Percentiles rank a stretch among this genome's conserved stretches.
These are phyloP conservation scores for Suhomyces coccinellae DNA, from an alignment of 1,139 yeast genomes.

Conservation along the genomic window DNA sequence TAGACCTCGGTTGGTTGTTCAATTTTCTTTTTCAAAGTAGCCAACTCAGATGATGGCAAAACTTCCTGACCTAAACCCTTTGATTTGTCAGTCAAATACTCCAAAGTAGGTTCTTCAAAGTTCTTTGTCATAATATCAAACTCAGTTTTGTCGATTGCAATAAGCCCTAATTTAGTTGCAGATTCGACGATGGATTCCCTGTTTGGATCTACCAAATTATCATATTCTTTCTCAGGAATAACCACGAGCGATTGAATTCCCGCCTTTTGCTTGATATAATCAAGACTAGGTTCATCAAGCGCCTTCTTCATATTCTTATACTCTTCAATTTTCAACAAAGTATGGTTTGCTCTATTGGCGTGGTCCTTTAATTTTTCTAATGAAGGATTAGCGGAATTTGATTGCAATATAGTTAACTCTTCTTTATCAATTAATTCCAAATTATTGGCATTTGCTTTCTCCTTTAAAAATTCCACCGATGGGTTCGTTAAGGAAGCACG, in stretches of 20 bases:
- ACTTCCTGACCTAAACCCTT: slow-evolving; percentile 15
- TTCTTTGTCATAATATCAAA: slow-evolving; percentile 16
- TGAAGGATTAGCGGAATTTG: slow-evolving; percentile 21
- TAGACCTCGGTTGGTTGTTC: slow-evolving; percentile 22
- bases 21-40: slow-evolving; percentile 10
- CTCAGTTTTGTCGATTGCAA: slow-evolving; percentile 17
- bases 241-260: slow-evolving; percentile 18
- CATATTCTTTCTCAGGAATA: slow-evolving; percentile 25
- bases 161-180: slow-evolving; percentile 20
- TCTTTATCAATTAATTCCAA: slow-evolving; percentile 10
- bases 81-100: slow-evolving; percentile 26
- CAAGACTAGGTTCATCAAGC: slow-evolving; percentile 14
- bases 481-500: slow-evolving; percentile 22
- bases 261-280: slow-evolving; percentile 23
- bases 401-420: slow-evolving; percentile 13
- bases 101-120: slow-evolving; percentile 26
- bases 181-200: slow-evolving; percentile 15
- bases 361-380: slow-evolving; percentile 19
- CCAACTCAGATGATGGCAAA: slow-evolving; percentile 22
- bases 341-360: slow-evolving; percentile 19
- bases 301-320: slow-evolving; percentile 12
- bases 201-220: slow-evolving; percentile 22
- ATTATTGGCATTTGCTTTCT: slow-evolving; percentile 11
- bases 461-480: slow-evolving; percentile 19
- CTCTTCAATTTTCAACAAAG: slow-evolving; percentile 25